Percentiles rank a stretch among this genome's conserved stretches.
Evolutionary conservation across 2,329 filamentous ascomycete genomes (phyloP).

Genomic region (Arthrobotrys iridis): DNA sequence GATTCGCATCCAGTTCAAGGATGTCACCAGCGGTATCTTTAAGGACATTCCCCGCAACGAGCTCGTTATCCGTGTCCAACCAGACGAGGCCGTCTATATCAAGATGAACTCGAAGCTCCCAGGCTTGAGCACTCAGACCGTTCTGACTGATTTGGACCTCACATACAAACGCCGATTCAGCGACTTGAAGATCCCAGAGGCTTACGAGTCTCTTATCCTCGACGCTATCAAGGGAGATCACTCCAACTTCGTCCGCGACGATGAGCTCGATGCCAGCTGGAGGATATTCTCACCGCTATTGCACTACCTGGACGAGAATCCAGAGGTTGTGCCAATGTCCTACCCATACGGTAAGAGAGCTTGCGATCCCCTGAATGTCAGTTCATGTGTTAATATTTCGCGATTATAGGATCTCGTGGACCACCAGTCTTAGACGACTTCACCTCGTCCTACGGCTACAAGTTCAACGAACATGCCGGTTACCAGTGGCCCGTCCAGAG

Average conservation of each 20-base stretch:
- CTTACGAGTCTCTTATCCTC: constrained; percentile 96
- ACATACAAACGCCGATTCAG: constrained; percentile 99
- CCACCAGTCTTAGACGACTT: constrained; percentile 97
- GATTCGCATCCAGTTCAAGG: constrained; percentile 99
- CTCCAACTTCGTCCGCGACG: constrained; percentile 98
- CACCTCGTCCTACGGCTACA: constrained; percentile 97
- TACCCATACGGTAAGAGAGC: constrained; percentile 89
- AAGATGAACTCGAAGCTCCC: constrained; percentile 99
- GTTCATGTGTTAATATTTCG: constrained; percentile 24
- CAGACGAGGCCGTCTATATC: constrained; percentile 99
- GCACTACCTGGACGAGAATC: constrained; percentile 98
- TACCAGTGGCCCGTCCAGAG: constrained; percentile 93
- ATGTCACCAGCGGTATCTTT: constrained; percentile 98
- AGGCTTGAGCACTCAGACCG: constrained; percentile 98
- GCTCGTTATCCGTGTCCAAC: constrained; percentile 98
- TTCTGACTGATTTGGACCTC: constrained; percentile 96
- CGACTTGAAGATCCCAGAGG: constrained; percentile 98
- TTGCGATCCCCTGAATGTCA: neutral
- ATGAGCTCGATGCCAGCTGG: constrained; percentile 97
- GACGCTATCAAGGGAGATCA: constrained; percentile 98
- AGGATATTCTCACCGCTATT: constrained; percentile 97
- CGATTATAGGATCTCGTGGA: constrained; percentile 83
- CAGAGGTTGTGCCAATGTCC: constrained; percentile 99
- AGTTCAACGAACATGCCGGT: constrained; percentile 94
- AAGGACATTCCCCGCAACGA: constrained; percentile 99